Evolutionary conservation across 306 rosid species (phyloP).

Genomic region (Corylus heterophylla): DNA sequence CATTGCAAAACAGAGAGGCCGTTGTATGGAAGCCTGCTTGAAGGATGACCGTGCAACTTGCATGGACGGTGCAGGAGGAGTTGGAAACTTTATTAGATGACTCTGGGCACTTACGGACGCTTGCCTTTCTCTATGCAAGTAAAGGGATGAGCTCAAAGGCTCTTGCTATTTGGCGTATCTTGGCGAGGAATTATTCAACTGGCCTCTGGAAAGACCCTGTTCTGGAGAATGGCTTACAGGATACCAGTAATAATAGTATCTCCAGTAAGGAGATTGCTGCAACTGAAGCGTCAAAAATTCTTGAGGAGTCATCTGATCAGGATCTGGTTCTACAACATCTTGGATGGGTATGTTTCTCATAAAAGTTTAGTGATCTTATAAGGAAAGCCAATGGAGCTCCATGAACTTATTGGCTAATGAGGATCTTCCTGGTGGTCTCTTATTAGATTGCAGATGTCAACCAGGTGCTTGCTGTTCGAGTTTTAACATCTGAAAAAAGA

Average conservation of each 20-base stretch:
- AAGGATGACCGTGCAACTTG: conserved; percentile 53
- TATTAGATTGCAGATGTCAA: conserved; percentile 85
- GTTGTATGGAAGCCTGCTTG: conserved; percentile 47
- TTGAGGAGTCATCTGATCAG: conserved; percentile 82
- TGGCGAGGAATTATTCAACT: conserved; percentile 82
- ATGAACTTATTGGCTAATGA: conserved; percentile 10
- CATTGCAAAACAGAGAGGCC: conserved; percentile 49
- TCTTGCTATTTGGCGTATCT: conserved; percentile 81
- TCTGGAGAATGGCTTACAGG: conserved; percentile 36
- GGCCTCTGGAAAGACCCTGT: conserved; percentile 77
- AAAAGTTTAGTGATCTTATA: not conserved
- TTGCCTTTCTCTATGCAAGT: conserved; percentile 92
- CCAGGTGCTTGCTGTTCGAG: conserved; percentile 73
- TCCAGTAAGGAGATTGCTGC: conserved; percentile 83
- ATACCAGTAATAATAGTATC: conserved; percentile 34
- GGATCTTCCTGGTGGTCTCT: conserved; percentile 30
- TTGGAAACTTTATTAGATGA: conserved; percentile 87
- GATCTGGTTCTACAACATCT: conserved; percentile 88
- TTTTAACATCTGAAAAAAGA: conserved; percentile 83
- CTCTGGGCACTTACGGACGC: conserved; percentile 87
- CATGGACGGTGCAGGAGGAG: conserved; percentile 86
- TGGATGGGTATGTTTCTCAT: conserved; percentile 76
- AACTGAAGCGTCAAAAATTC: conserved; percentile 90
- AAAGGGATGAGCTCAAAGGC: conserved; percentile 94
- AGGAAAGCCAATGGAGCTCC: not conserved